Evolutionary conservation across 2,329 filamentous ascomycete genomes (phyloP).

Genomic region (Alternaria angustiovoidea): DNA sequence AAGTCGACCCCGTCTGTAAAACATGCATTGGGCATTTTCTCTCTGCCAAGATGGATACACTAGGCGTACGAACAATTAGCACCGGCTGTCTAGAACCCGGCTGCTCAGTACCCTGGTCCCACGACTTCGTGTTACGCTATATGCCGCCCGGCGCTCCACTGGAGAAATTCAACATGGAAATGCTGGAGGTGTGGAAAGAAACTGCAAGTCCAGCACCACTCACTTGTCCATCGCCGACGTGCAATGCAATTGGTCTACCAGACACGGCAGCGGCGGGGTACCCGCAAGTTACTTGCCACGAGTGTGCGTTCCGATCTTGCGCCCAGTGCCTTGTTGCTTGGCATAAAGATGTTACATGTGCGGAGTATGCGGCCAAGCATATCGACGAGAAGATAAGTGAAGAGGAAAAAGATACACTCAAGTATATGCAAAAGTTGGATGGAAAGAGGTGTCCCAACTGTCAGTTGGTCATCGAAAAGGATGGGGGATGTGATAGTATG

Average conservation of each 20-base stretch:
- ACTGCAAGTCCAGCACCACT: slow-evolving; percentile 13
- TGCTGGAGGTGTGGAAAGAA: slow-evolving; percentile 33
- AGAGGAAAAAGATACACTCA: slow-evolving; percentile 31
- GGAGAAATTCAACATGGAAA: slow-evolving; percentile 38
- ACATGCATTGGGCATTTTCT: slow-evolving; percentile 34
- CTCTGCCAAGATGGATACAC: slow-evolving; percentile 30
- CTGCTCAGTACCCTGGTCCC: slow-evolving; percentile 31
- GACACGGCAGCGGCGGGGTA: slow-evolving; percentile 30
- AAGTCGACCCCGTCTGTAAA: slow-evolving; percentile 38
- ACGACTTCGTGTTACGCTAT: slow-evolving; percentile 28
- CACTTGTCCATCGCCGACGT: slow-evolving; percentile 27
- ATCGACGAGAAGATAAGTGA: slow-evolving; percentile 33
- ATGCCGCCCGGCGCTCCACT: slow-evolving; percentile 23
- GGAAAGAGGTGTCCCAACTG: slow-evolving; percentile 43
- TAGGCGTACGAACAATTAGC: slow-evolving; percentile 29
- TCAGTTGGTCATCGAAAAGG: slow-evolving; percentile 41
- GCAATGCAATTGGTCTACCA: slow-evolving; percentile 24
- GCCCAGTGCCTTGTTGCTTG: slow-evolving; percentile 33
- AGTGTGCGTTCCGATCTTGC: slow-evolving; percentile 31
- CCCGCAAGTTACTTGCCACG: slow-evolving; percentile 35
- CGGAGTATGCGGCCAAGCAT: slow-evolving; percentile 26
- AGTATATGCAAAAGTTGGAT: slow-evolving; percentile 34
- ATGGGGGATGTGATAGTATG: slow-evolving; percentile 40
- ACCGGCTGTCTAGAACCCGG: slow-evolving; percentile 35
- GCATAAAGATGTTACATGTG: slow-evolving; percentile 36